Percentiles rank a stretch among this genome's conserved stretches.
Conservation (phyloP, 768 basidiomycete genomes). For the Paxillus involutus region DNA sequence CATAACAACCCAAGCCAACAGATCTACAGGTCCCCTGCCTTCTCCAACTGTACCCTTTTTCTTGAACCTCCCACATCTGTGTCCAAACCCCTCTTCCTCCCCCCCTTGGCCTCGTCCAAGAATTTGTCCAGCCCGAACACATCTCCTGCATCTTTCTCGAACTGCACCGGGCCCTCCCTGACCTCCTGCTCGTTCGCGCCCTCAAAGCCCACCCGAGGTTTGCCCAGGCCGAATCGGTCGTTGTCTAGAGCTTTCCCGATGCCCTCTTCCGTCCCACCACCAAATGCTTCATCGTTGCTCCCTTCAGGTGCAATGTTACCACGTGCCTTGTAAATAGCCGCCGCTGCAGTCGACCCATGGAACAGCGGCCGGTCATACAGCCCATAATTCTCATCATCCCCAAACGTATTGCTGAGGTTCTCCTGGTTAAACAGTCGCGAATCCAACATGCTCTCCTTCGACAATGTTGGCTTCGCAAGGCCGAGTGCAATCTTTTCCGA, state of each 20-base stretch:
- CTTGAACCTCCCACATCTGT: constrained; percentile 68
- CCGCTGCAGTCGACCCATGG: constrained; percentile 92
- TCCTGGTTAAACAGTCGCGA: constrained; percentile 98
- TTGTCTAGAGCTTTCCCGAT: constrained; percentile 88
- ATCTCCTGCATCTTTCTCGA: constrained; percentile 97
- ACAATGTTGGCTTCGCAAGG: constrained; percentile 92
- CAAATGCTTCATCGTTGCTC: constrained; percentile 89
- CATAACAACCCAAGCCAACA: not conserved
- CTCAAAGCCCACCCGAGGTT: constrained; percentile 84
- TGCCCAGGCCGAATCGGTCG: constrained; percentile 90
- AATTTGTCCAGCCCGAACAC: constrained; percentile 97
- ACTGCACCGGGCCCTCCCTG: constrained; percentile 93
- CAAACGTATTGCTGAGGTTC: constrained; percentile 77
- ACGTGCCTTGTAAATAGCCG: constrained; percentile 98
- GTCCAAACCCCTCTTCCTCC: constrained; percentile 87
- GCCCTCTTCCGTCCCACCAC: constrained; percentile 94
- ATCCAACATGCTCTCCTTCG: constrained; percentile 97
- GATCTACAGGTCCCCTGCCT: constrained; percentile 46
- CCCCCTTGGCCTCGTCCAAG: constrained; percentile 94
- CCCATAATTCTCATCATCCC: constrained; percentile 90
- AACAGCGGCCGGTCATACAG: constrained; percentile 95
- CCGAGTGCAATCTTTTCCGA: constrained; percentile 99
- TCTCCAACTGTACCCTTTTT: constrained; percentile 69
- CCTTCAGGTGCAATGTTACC: constrained; percentile 71
- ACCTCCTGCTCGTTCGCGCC: constrained; percentile 85